These are phyloP conservation scores for Kuraishia piskuri DNA, from an alignment of 805 yeast genomes.

Conservation along the genomic window DNA sequence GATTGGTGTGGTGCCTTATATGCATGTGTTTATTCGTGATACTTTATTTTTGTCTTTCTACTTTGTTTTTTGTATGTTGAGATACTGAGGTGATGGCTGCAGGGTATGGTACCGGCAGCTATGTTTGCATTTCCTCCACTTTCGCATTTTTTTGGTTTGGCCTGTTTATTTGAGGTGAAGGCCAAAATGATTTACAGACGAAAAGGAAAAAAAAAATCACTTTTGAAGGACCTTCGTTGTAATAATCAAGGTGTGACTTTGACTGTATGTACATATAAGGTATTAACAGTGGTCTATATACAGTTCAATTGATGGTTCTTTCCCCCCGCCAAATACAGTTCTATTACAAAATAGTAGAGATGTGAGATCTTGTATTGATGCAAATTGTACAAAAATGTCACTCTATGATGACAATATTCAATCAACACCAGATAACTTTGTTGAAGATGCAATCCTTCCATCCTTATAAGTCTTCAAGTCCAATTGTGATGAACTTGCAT, in stretches of 20 bases:
- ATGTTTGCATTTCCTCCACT: not conserved
- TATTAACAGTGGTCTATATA: not conserved
- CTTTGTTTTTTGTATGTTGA: not conserved
- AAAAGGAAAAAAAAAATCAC: not conserved
- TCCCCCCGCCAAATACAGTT: not conserved
- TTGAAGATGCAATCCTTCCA: not conserved
- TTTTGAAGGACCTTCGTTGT: not conserved
- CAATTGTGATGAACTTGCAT: not conserved
- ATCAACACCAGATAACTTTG: not conserved
- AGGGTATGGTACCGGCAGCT: not conserved
- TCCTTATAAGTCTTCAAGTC: slow-evolving; percentile 1
- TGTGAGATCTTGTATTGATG: no score
- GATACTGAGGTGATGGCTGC: not conserved
- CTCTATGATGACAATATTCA: not conserved
- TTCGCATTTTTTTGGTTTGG: not conserved
- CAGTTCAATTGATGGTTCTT: not conserved
- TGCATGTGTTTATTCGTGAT: not conserved
- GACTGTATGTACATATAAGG: not conserved
- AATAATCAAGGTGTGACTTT: not conserved
- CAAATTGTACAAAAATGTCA: no score
- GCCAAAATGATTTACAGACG: not conserved
- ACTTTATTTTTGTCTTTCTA: not conserved
- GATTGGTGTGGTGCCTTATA: not conserved
- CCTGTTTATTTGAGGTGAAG: not conserved
- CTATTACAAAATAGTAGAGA: not conserved